phyloP scores from a whole-genome alignment of 495 filamentous ascomycete species.

The Parmelia sp. region DNA sequence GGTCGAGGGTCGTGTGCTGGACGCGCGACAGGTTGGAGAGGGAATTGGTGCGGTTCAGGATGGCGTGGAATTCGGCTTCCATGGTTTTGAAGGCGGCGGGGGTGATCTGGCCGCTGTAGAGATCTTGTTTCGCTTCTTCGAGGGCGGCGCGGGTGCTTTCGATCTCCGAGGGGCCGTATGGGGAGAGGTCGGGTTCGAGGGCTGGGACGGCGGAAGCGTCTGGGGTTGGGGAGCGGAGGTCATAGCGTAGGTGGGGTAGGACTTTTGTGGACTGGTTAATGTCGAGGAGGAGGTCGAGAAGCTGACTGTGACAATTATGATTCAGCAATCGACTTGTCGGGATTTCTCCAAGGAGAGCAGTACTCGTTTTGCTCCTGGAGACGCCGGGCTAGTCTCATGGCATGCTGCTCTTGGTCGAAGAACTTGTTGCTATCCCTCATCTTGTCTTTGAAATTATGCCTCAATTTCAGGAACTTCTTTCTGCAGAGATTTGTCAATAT shows the following conservation, averaged over 20 bases:
- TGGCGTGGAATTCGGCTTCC: not conserved
- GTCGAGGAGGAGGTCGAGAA: slow-evolving; percentile 80
- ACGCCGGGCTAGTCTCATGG: slow-evolving; percentile 65
- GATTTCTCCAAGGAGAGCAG: not conserved
- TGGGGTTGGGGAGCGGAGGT: slow-evolving; percentile 40
- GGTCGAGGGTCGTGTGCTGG: slow-evolving; percentile 19
- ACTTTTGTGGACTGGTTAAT: slow-evolving; percentile 75
- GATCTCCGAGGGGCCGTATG: slow-evolving; percentile 33
- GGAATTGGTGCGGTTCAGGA: slow-evolving; percentile 11
- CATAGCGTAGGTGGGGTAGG: slow-evolving; percentile 64
- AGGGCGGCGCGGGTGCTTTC: slow-evolving; percentile 37
- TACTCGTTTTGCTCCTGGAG: slow-evolving; percentile 85
- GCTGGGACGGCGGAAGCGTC: slow-evolving; percentile 37
- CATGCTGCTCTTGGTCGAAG: slow-evolving; percentile 70
- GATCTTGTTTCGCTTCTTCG: slow-evolving; percentile 40
- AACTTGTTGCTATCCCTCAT: slow-evolving; percentile 74
- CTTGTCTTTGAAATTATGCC: slow-evolving; percentile 72
- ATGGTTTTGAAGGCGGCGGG: slow-evolving; percentile 27
- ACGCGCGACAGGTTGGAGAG: slow-evolving; percentile 14
- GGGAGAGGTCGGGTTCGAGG: slow-evolving; percentile 37
- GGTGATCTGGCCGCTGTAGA: slow-evolving; percentile 39
- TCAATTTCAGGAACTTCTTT: slow-evolving; percentile 95
- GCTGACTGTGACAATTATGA: slow-evolving; percentile 42
- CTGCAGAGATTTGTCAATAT: slow-evolving; percentile 41
- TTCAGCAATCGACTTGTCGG: slow-evolving; percentile 17